Evolutionary conservation across 495 filamentous ascomycete species (phyloP).

Genomic region (Chaetomium fimeti): DNA sequence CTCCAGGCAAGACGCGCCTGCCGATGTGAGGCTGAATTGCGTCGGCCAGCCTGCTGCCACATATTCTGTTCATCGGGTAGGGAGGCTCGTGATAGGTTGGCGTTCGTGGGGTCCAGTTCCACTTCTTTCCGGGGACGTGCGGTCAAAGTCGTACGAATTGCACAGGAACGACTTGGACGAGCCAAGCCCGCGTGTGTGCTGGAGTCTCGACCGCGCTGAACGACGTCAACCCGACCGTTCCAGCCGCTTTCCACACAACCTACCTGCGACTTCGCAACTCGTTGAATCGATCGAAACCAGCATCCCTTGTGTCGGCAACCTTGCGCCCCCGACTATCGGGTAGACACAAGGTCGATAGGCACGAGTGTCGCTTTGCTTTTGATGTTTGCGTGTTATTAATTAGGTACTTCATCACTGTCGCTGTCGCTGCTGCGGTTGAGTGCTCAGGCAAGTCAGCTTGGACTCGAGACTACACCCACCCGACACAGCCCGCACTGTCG

Average conservation of each 20-base stretch:
- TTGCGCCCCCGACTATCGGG: background rate
- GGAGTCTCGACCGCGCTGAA: slow-evolving; percentile 2
- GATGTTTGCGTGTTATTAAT: background rate
- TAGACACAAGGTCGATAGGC: background rate
- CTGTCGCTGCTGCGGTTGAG: background rate
- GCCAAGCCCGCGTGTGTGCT: background rate
- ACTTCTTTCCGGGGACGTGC: background rate
- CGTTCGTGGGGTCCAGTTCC: slow-evolving; percentile 2
- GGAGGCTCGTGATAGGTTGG: too few species aligned
- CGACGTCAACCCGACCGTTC: slow-evolving; percentile 4
- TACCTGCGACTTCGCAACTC: background rate
- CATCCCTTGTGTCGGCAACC: background rate
- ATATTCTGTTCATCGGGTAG: too few species aligned
- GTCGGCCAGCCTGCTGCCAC: background rate
- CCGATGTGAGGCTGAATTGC: slow-evolving; percentile 5
- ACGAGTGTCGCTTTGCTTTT: background rate
- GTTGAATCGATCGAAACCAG: background rate
- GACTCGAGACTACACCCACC: background rate
- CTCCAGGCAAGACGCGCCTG: background rate
- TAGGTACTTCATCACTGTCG: background rate
- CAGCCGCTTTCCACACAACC: background rate
- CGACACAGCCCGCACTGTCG: background rate
- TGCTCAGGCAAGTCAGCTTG: too few species aligned
- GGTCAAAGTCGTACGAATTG: slow-evolving; percentile 1
- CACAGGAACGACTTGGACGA: background rate